These are phyloP conservation scores for Karstenula rhodostoma DNA, from an alignment of 2,329 filamentous ascomycete species.

Conservation along the genomic window DNA sequence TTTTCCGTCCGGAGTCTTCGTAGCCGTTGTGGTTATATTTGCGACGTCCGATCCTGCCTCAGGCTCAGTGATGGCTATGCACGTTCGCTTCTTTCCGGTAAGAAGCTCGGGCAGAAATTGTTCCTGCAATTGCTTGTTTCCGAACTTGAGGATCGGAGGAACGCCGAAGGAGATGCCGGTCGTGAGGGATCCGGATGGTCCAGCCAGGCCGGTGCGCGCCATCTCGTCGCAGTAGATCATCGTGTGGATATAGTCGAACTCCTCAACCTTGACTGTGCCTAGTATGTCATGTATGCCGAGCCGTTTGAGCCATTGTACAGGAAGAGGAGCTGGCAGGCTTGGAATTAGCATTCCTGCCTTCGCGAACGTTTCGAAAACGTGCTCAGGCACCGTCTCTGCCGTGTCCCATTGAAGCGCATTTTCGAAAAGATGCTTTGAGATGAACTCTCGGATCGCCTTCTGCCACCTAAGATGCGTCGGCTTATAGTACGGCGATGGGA, in stretches of 20 bases:
- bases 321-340: conserved; percentile 72
- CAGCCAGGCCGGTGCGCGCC: conserved; percentile 69
- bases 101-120: conserved; percentile 73
- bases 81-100: conserved; percentile 70
- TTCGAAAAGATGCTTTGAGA: conserved; percentile 68
- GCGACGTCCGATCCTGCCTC: conserved; percentile 75
- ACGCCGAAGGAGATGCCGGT: conserved; percentile 75
- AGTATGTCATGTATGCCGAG: conserved; percentile 72
- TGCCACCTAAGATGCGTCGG: conserved; percentile 72
- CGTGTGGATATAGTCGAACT: conserved; percentile 76
- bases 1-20: conserved; percentile 77
- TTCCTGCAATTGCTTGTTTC: conserved; percentile 66
- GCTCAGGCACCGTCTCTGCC: conserved; percentile 67
- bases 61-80: conserved; percentile 82
- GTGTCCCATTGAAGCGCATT: conserved; percentile 76
- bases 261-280: conserved; percentile 72
- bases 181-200: conserved; percentile 71
- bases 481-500: conserved; percentile 77
- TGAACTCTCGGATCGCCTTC: conserved; percentile 71
- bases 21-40: conserved; percentile 68
- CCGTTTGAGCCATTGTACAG: conserved; percentile 71
- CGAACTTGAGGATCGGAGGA: conserved; percentile 74
- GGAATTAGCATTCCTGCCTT: conserved; percentile 75
- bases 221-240: conserved; percentile 75
- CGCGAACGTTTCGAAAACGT: conserved; percentile 71